Conservation (phyloP, 2,329 filamentous ascomycete genomes). For the Erysiphe neolycopersici region DNA sequence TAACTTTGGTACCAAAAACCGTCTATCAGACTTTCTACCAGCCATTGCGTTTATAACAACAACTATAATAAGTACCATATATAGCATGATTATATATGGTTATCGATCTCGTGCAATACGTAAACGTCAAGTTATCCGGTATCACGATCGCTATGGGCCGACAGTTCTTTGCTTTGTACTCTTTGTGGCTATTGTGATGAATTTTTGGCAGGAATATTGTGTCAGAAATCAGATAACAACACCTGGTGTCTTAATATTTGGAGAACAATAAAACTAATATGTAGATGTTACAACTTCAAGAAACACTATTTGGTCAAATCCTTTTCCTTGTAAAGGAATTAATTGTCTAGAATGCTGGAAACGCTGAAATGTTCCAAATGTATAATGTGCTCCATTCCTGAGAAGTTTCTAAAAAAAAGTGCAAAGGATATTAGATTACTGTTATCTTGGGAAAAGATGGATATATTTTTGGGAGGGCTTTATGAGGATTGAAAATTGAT, state of each 20-base stretch:
- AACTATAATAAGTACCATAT: constrained; percentile 52
- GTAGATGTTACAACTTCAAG: no score
- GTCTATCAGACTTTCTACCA: constrained; percentile 33
- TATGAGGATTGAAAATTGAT: no score
- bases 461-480: no score
- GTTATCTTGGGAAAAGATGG: no score
- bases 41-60: constrained; percentile 60
- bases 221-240: constrained; percentile 17
- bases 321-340: no score
- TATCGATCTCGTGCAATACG: constrained; percentile 74
- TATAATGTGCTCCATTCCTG: no score
- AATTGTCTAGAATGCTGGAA: no score
- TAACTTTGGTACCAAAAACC: constrained; percentile 43
- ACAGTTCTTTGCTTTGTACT: constrained; percentile 47
- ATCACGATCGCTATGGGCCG: constrained; percentile 76
- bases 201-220: constrained; percentile 54
- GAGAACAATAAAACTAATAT: neutral
- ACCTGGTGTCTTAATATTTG: constrained; percentile 2
- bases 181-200: constrained; percentile 46
- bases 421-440: no score
- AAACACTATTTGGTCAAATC: no score
- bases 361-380: no score
- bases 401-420: no score
- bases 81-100: constrained; percentile 61
- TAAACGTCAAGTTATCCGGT: constrained; percentile 58